A percentile compares a stretch with the other conserved stretches of the same genome.
Evolutionary conservation across 257 asterid species (phyloP).

Genomic region (Ophiorrhiza pumila): DNA sequence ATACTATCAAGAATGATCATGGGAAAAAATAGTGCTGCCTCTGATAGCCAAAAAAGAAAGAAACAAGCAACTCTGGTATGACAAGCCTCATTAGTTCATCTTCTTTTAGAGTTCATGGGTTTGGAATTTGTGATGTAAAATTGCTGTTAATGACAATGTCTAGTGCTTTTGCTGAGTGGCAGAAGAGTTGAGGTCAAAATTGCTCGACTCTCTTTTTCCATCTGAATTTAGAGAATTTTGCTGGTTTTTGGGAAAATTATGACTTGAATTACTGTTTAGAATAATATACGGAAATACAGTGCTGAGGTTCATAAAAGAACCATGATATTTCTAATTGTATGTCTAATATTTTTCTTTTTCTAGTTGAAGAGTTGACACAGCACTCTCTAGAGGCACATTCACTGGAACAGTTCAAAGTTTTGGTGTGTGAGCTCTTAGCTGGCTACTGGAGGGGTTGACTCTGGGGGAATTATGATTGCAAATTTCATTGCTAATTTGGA

Average conservation of each 20-base stretch:
- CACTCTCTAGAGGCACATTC: too few relatives aligned
- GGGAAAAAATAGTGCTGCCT: constrained; percentile 32
- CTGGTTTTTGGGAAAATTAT: constrained; percentile 1
- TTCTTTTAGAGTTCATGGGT: background rate
- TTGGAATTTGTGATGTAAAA: background rate
- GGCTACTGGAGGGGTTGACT: background rate
- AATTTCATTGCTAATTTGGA: background rate
- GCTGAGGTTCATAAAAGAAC: background rate
- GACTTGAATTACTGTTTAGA: background rate
- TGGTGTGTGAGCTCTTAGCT: background rate
- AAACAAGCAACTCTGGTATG: constrained; percentile 38
- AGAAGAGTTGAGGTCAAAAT: background rate
- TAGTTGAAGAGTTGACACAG: too few relatives aligned
- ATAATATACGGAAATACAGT: background rate
- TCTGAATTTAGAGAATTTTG: background rate
- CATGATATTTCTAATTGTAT: background rate
- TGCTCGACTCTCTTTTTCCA: background rate
- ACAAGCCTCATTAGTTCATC: constrained; percentile 12
- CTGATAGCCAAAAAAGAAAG: constrained; percentile 55
- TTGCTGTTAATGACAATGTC: background rate
- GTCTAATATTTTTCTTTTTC: background rate
- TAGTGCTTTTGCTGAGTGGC: background rate
- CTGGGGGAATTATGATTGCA: background rate
- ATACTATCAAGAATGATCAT: constrained; percentile 61
- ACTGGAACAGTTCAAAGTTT: too few relatives aligned